Evolutionary conservation across 202 grass and related monocot genomes (phyloP).

Genomic region (Panicum hallii): DNA sequence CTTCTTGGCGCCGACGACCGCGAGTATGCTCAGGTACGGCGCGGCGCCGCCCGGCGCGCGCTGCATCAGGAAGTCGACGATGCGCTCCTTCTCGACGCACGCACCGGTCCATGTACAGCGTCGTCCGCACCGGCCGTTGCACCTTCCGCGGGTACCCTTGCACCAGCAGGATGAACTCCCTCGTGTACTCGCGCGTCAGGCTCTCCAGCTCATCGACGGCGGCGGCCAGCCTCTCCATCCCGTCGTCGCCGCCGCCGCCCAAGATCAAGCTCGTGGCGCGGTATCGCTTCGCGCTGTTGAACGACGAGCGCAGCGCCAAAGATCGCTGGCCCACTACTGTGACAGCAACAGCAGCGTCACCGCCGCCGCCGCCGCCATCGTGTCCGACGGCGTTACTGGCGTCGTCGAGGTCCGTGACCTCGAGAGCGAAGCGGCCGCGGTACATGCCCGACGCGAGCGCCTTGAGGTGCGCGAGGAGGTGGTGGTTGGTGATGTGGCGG

Average conservation of each 20-base stretch:
- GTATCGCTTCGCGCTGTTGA: constrained; percentile 38
- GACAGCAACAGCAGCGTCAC: neutral
- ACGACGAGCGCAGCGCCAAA: constrained; percentile 14
- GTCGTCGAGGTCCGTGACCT: constrained; percentile 27
- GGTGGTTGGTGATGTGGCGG: constrained; percentile 54
- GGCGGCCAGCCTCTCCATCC: neutral
- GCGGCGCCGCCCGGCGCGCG: neutral
- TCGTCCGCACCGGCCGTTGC: constrained; percentile 31
- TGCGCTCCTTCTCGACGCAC: constrained; percentile 55
- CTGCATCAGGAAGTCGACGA: constrained; percentile 46
- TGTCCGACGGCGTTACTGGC: neutral
- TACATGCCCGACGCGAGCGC: constrained; percentile 45
- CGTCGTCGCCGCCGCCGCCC: neutral
- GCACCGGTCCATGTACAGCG: constrained; percentile 58
- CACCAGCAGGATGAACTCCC: constrained; percentile 53
- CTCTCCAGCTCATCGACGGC: constrained; percentile 41
- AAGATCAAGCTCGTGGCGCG: constrained; percentile 36
- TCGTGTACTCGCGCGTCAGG: constrained; percentile 45
- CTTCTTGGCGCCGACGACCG: constrained; percentile 38
- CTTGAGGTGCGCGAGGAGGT: constrained; percentile 52
- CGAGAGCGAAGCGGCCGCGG: constrained; percentile 55
- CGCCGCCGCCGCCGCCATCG: neutral
- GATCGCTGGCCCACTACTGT: neutral
- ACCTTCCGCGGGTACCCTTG: constrained; percentile 47
- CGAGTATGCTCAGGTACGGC: constrained; percentile 45